Percentiles rank a stretch among this genome's conserved stretches.
phyloP scores from a whole-genome alignment of 108 stramenopile species.

The Skeletonema grethae region DNA sequence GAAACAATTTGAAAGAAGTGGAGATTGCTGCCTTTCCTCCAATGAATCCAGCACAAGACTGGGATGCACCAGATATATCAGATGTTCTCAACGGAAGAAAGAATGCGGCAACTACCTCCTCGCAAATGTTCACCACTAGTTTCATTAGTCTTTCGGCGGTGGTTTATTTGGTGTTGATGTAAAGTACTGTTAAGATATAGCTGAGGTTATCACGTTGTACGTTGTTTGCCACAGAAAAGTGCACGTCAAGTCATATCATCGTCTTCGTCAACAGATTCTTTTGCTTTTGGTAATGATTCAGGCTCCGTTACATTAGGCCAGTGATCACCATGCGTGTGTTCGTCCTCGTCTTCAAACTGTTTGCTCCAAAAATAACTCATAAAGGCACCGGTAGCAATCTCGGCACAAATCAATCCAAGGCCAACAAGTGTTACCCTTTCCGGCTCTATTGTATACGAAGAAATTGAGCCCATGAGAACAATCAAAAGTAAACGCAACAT shows the following conservation, averaged over 20 bases:
- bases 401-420: constrained; percentile 2
- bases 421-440: constrained; percentile 33
- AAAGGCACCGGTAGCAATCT: neutral
- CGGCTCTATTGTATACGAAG: constrained; percentile 42
- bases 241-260: neutral
- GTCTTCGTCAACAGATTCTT: neutral
- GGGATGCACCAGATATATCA: neutral
- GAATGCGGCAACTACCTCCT: neutral
- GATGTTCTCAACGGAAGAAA: neutral
- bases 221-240: neutral
- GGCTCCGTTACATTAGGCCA: neutral
- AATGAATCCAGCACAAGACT: neutral
- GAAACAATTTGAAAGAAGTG: neutral
- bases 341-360: neutral
- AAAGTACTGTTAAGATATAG: neutral
- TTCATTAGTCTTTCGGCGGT: neutral
- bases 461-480: constrained; percentile 36
- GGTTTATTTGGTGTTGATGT: neutral
- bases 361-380: neutral
- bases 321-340: neutral
- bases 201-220: neutral
- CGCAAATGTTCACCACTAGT: neutral
- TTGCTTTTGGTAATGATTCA: neutral
- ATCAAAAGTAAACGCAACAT: constrained; percentile 28
- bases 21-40: neutral